These are phyloP conservation scores for Cymbidium sinense DNA, from an alignment of 106 monocot genomes.

Conservation along the genomic window DNA sequence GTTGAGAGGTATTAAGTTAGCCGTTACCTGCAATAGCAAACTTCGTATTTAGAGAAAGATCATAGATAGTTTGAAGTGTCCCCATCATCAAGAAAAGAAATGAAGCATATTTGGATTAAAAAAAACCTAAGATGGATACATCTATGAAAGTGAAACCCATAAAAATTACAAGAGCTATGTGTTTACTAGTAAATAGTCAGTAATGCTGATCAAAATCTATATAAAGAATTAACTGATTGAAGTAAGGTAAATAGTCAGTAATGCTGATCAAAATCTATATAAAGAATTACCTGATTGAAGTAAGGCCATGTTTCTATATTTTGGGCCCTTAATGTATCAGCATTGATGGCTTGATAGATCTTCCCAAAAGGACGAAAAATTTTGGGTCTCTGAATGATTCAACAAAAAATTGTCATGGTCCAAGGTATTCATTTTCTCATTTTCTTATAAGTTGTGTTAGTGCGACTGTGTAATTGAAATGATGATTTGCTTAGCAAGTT, in stretches of 20 bases:
- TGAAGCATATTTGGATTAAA: neutral
- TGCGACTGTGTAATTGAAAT: neutral
- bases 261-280: neutral
- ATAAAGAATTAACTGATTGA: too few species aligned
- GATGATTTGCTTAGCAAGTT: neutral
- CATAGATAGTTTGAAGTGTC: neutral
- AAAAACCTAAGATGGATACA: too few species aligned
- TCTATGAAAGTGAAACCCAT: neutral
- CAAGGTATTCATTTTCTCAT: neutral
- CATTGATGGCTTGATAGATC: constrained; percentile 90
- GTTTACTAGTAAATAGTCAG: neutral
- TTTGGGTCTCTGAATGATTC: constrained; percentile 64
- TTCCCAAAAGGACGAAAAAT: constrained; percentile 76
- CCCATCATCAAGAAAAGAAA: neutral
- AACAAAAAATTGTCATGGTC: neutral
- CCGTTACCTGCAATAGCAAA: constrained; percentile 59
- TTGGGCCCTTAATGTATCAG: constrained; percentile 80
- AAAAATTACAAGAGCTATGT: neutral
- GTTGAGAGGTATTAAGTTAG: constrained; percentile 71
- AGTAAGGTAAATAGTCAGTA: neutral
- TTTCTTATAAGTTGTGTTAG: neutral
- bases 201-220: neutral
- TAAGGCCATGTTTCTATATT: constrained; percentile 99
- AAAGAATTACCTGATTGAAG: constrained; percentile 71
- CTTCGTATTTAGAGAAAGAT: constrained; percentile 8